Evolutionary conservation across 2,329 filamentous ascomycete species (phyloP).

Genomic region (Teratosphaeria gauchensis): DNA sequence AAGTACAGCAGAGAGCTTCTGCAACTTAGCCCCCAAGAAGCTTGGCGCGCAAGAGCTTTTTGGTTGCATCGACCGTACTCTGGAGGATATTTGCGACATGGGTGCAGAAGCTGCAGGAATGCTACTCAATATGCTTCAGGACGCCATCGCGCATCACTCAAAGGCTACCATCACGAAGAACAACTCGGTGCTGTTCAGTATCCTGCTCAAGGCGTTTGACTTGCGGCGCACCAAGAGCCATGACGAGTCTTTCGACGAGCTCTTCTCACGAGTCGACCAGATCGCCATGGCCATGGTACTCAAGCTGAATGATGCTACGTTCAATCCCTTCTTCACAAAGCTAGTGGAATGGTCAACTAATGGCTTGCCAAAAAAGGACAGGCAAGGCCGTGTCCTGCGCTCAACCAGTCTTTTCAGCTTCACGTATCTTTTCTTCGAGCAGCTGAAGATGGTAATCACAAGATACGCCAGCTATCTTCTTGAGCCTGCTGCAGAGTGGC

Average conservation of each 20-base stretch:
- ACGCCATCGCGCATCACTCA: constrained; percentile 64
- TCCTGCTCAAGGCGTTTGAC: constrained; percentile 52
- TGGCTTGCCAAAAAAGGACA: constrained; percentile 53
- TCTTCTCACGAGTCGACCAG: constrained; percentile 44
- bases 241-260: constrained; percentile 46
- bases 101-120: constrained; percentile 40
- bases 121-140: constrained; percentile 46
- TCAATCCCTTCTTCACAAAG: constrained; percentile 80
- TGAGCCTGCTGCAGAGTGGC: constrained; percentile 59
- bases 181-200: constrained; percentile 54
- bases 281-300: constrained; percentile 82
- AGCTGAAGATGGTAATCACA: constrained; percentile 87
- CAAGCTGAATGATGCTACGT: constrained; percentile 89
- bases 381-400: constrained; percentile 48
- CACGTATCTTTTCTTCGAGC: constrained; percentile 67
- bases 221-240: constrained; percentile 47
- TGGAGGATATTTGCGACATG: constrained; percentile 46
- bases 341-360: constrained; percentile 71
- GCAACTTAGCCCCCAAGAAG: constrained; percentile 65
- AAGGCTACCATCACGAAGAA: constrained; percentile 75
- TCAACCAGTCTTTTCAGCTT: constrained; percentile 75
- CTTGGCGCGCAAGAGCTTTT: constrained; percentile 71
- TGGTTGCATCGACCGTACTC: constrained; percentile 61
- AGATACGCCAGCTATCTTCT: constrained; percentile 80
- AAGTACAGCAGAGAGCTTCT: constrained; percentile 40